Conservation (phyloP, 2,329 filamentous ascomycete species). For the Chalaropsis ovoidea region DNA sequence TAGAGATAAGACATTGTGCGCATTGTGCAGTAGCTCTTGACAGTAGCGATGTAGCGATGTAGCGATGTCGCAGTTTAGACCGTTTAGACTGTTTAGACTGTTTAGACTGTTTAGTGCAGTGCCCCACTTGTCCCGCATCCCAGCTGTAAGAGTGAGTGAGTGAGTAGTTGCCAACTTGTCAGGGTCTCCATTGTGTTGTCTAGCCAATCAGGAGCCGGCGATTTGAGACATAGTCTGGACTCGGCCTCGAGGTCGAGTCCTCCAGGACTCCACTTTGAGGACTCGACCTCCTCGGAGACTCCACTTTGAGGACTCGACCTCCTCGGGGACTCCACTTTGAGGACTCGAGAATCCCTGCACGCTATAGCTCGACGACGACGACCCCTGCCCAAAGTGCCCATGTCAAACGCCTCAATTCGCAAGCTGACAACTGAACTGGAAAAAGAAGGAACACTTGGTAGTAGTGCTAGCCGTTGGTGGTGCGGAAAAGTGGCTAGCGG, state of each 20-base stretch:
- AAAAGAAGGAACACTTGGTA: neutral
- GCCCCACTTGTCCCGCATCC: neutral
- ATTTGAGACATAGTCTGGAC: neutral
- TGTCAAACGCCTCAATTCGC: neutral
- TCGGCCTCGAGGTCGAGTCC: neutral
- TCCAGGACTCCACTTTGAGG: neutral
- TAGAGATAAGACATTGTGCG: neutral
- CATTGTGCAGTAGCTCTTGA: neutral
- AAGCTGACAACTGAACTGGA: slow-evolving; percentile 3
- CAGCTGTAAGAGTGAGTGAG: neutral
- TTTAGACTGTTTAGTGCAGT: neutral
- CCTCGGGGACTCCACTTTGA: too few species aligned
- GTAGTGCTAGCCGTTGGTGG: neutral
- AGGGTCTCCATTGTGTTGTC: neutral
- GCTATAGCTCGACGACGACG: too few species aligned
- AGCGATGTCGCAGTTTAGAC: neutral
- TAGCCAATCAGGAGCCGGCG: neutral
- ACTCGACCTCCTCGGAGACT: neutral
- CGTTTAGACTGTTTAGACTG: neutral
- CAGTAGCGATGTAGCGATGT: too few species aligned
- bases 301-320: neutral
- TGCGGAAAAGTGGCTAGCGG: neutral
- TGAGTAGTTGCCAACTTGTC: neutral
- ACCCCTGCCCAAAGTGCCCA: neutral
- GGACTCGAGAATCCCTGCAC: neutral